phyloP scores from a whole-genome alignment of 176 grass and related monocot genomes.

The Neostapfia colusana region DNA sequence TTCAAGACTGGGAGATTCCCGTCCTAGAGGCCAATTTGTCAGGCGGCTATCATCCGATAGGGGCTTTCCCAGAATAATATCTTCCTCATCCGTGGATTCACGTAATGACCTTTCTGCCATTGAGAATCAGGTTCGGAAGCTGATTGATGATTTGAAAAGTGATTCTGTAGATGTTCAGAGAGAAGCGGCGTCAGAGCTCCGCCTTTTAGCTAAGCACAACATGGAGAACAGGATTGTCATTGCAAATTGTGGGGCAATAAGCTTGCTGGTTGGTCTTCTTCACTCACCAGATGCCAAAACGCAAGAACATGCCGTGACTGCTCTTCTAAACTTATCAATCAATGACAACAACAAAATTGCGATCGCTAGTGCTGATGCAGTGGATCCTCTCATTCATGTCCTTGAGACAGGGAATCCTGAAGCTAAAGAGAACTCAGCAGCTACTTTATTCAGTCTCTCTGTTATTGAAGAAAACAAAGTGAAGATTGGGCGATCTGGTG shows the following conservation, averaged over 20 bases:
- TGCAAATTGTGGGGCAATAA: constrained; percentile 75
- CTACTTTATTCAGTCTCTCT: constrained; percentile 92
- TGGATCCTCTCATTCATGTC: constrained; percentile 88
- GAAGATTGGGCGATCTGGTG: constrained; percentile 80
- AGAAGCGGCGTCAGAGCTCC: constrained; percentile 60
- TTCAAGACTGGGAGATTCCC: constrained; percentile 45
- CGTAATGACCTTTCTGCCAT: constrained; percentile 70
- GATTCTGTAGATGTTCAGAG: constrained; percentile 63
- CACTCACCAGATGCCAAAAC: constrained; percentile 58
- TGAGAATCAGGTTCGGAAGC: constrained; percentile 66
- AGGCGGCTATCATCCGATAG: constrained; percentile 62
- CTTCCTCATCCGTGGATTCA: constrained; percentile 60
- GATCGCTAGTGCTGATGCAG: constrained; percentile 77
- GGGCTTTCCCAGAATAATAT: constrained; percentile 61
- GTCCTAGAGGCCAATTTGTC: constrained; percentile 47
- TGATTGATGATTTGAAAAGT: constrained; percentile 69
- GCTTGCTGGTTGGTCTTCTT: constrained; percentile 73
- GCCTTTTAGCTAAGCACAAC: constrained; percentile 86
- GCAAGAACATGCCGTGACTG: constrained; percentile 90
- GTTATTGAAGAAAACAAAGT: constrained; percentile 93
- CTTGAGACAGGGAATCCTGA: constrained; percentile 84
- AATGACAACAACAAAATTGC: constrained; percentile 96
- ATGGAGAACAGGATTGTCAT: constrained; percentile 97
- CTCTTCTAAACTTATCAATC: constrained; percentile 89
- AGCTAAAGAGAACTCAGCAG: constrained; percentile 91